Conservation (phyloP, 331 rosid species). For the Spiraea crenata region DNA sequence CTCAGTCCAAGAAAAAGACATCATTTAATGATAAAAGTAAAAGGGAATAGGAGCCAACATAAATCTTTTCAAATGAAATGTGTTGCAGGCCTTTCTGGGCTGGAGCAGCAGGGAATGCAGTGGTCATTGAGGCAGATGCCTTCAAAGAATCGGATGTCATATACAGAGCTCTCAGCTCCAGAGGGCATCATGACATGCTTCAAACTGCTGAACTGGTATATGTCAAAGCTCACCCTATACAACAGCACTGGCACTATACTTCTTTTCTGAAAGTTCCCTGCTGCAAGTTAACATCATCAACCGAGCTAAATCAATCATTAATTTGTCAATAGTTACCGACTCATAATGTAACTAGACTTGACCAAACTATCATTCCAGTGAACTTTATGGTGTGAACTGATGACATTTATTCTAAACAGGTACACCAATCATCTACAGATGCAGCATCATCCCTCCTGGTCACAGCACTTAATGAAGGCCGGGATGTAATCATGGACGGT, state of each 20-base stretch:
- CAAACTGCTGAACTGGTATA: slow-evolving; percentile 90
- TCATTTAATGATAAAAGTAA: background rate
- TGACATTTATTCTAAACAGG: slow-evolving; percentile 47
- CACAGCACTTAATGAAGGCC: slow-evolving; percentile 87
- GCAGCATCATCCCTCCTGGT: slow-evolving; percentile 96
- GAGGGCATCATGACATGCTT: slow-evolving; percentile 91
- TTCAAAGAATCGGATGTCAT: slow-evolving; percentile 96
- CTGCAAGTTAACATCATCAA: background rate
- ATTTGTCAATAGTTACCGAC: background rate
- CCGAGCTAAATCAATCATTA: background rate
- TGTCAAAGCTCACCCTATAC: background rate
- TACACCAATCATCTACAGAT: slow-evolving; percentile 96
- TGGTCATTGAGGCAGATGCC: slow-evolving; percentile 91
- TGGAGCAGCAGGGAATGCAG: slow-evolving; percentile 89
- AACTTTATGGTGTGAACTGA: background rate
- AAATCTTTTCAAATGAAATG: slow-evolving; percentile 26
- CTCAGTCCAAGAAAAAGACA: background rate
- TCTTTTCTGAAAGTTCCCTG: background rate
- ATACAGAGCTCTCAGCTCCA: slow-evolving; percentile 84
- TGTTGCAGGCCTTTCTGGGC: slow-evolving; percentile 79
- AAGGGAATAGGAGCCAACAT: background rate
- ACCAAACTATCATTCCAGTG: background rate
- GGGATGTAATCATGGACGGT: slow-evolving; percentile 96
- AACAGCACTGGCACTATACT: too few species aligned
- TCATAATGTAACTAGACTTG: background rate